Base-by-base conservation (phyloP, 371 early-diverging fungal species). In the Mucor lusitanicus region DNA sequence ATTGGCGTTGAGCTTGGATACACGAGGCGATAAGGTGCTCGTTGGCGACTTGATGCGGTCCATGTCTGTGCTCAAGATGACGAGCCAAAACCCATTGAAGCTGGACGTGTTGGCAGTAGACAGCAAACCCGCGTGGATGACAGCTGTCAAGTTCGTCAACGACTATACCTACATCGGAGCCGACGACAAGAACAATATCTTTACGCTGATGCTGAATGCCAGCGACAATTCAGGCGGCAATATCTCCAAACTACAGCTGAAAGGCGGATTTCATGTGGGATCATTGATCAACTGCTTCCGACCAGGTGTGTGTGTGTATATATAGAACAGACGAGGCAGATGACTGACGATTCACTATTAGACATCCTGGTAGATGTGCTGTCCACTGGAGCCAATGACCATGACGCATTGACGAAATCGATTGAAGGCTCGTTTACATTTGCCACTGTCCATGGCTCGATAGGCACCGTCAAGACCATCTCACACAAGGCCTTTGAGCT, bases 21-120 rank as follows among this genome's bases (percentile, higher is more conserved):
- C 83, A 0, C 74, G 73, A 11, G 94, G 91, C 15, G 89, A 94
- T 64, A 82, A 83, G 37, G 70, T 97, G 30, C 73, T 92, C 0
- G 92, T 95, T 3, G 97, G 94, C n/a, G 98, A 98, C 74, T 53
- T 97, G 65, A 89, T 96, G 84, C 85, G 89, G 42, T 94, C 95
- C 0, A 86, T 92, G 21, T 78, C 91, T 1, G 62, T 95, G 15
- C 74, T 93, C 56, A 67, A 60, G 35, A 66, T 73, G 27, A 48
- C 30, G 4, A 37, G 28, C 6, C 27, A 83, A 63, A 79, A 83
- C 21, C 67, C 78, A 13, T 59, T 68, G 23, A 75, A 73, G 21
- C 67, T 93, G 37, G 78, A 77, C 25, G 83, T 88, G 54, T 74
- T 89, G 21, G 91, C 91, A 4, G 73, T 83, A 17, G 95, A 95